Evolutionary conservation across 1,139 yeast species (phyloP), one percentile per base, ranked within the genome.

Genomic region (Geotrichum bryndzae): DNA sequence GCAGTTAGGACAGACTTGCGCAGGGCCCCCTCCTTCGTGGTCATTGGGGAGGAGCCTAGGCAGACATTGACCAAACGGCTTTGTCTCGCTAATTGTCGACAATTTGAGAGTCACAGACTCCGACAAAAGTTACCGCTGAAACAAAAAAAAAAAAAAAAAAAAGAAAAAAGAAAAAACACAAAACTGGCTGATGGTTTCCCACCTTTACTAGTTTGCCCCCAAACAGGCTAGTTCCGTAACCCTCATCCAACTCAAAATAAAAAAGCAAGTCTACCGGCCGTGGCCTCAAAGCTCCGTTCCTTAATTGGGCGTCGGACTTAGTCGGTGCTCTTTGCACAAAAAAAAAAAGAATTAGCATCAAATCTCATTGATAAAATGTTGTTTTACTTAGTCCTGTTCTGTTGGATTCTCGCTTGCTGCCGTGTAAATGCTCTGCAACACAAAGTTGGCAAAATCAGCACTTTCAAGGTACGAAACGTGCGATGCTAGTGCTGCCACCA

Each of bases 391-490:
- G 5, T 35, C 15, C 27, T 51, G 22, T 27, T 8, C 11, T 13
- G 10, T 29, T n/a, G 27, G 31, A 13, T 13, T 13, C 18, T 35
- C 51, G 6, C 6, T 13, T 41, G 18, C 6, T 18, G n/a, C 13
- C 7, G 38, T n/a, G 41, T 62, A 62, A n/a, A 62, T 52, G 22
- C 61, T 46, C 51, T 78, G 79, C 72, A 92, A 75, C 3, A 92
- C 74, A 68, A 92, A 91, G 1, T 87, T 88, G 0, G 96, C 94
- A 33, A 94, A 85, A 69, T 91, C 92, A 61, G 84, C 82, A 68
- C 90, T 96, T 70, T 90, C 96, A 73, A 92, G 88, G 72, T 94
- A 94, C 56, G 91, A 84, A 11, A 90, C 84, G 74, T 94, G 99
- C 0, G 97, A 90, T 63, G 88, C 89, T 5, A 92, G 78, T 0